phyloP scores from a whole-genome alignment of 768 basidiomycete genomes.

The Hypsizygus marmoreus region DNA sequence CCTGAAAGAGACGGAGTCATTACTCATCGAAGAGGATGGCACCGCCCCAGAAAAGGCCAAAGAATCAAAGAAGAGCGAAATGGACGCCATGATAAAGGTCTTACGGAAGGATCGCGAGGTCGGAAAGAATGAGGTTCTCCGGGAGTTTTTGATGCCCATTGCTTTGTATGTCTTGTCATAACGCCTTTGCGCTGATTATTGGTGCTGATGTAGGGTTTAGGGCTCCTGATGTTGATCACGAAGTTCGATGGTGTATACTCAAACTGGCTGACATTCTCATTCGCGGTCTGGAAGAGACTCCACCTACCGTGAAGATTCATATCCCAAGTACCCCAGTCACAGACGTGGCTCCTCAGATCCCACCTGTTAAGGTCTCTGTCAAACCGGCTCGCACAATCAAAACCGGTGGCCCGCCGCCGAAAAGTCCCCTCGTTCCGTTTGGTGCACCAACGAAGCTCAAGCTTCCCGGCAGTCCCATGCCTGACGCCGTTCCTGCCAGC shows the following conservation, averaged over 20 bases:
- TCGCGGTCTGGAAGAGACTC: slow-evolving; percentile 77
- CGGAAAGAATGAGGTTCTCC: slow-evolving; percentile 74
- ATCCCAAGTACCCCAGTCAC: slow-evolving; percentile 70
- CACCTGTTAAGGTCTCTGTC: slow-evolving; percentile 50
- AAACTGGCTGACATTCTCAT: slow-evolving; percentile 91
- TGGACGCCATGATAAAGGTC: slow-evolving; percentile 83
- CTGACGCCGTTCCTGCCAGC: slow-evolving; percentile 24
- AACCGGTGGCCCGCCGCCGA: slow-evolving; percentile 37
- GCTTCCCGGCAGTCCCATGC: slow-evolving; percentile 41
- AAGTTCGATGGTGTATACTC: slow-evolving; percentile 88
- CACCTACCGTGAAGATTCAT: slow-evolving; percentile 86
- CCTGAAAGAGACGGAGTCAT: slow-evolving; percentile 70
- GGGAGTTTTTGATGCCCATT: slow-evolving; percentile 81
- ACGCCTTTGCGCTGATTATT: slow-evolving; percentile 23
- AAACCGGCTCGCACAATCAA: slow-evolving; percentile 45
- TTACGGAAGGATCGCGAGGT: slow-evolving; percentile 87
- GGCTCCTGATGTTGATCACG: slow-evolving; percentile 75
- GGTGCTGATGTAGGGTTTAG: slow-evolving; percentile 37
- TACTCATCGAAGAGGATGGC: slow-evolving; percentile 88
- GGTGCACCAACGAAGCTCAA: slow-evolving; percentile 60
- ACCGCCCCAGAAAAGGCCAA: slow-evolving; percentile 67
- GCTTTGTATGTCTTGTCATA: slow-evolving; percentile 56
- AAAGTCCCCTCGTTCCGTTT: slow-evolving; percentile 40
- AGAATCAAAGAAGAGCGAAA: slow-evolving; percentile 79
- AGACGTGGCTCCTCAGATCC: slow-evolving; percentile 59